Base-by-base conservation (phyloP, 352 stramenopile species). In the Plasmopara viticola region DNA sequence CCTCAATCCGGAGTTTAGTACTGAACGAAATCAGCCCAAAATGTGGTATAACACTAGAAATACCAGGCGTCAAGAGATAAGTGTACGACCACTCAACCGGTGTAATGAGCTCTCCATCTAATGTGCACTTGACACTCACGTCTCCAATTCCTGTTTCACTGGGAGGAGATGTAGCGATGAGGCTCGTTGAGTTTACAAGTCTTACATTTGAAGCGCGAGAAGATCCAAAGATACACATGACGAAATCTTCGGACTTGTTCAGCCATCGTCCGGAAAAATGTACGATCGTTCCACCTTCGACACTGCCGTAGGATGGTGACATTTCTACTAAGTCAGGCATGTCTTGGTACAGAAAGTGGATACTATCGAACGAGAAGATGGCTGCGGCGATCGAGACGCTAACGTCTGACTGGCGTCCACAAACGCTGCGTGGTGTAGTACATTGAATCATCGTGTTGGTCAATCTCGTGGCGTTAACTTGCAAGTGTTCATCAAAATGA, bases 171-270 rank as follows among this genome's bases (percentile, higher is more conserved):
- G 48, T 33, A 25, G 63, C 48, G 9, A 39, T 30, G 3, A 63
- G 44, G 12, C 10, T 56, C 0, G 57, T 68, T 12, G 66, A 57
- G 34, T 62, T 72, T 2, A 62, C 6, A 44, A 68, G 20, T 30
- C 34, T 15, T 6, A 35, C 44, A 38, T 54, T 35, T 12, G 31
- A 17, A 12, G 48, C 7, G 25, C 30, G 25, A 0, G 39, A 48
- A 12, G 44, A 15, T 1, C 68, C 68, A 55, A 84, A 74, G 13
- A 55, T 18, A 48, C 72, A 84, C 9, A 20, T 25, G 5, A 76
- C 40, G 14, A 44, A 3, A 30, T 68, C 62, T 9, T 51, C 53
- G 3, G 62, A 47, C 10, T 13, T 20, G 44, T 74, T 64, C 0
- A 77, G 59, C 42, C 53, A 51, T 33, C 50, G 49, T 14, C 68